Conservation (phyloP, 345 rosid genomes). For the Salix viminalis region DNA sequence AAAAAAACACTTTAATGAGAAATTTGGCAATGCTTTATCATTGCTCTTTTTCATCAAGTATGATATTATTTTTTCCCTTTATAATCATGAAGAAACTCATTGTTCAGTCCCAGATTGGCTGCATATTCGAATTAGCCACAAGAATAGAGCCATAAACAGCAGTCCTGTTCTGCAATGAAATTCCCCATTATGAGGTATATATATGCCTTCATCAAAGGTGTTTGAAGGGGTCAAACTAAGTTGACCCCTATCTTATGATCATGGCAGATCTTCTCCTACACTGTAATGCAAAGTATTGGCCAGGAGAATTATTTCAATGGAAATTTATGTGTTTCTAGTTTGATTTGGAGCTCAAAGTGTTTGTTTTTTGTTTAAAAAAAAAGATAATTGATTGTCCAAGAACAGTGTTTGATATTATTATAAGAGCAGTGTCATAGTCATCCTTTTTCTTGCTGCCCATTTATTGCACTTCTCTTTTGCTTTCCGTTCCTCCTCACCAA, state of each 20-base stretch:
- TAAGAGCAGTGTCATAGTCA: slow-evolving; percentile 21
- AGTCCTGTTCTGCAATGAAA: too few species aligned
- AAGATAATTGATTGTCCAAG: not conserved
- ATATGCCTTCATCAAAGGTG: too few species aligned
- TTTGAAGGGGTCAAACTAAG: not conserved
- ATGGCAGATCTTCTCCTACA: not conserved
- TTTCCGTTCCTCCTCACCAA: slow-evolving; percentile 29
- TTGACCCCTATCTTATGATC: not conserved
- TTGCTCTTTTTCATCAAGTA: too few species aligned
- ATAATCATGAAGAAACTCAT: too few species aligned
- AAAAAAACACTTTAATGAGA: too few species aligned
- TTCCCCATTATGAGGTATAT: too few species aligned
- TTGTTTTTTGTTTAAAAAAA: not conserved
- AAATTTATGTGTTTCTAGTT: too few species aligned
- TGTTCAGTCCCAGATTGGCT: too few species aligned
- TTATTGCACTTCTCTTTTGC: slow-evolving; percentile 39
- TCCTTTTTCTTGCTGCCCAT: slow-evolving; percentile 21
- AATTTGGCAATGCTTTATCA: too few species aligned
- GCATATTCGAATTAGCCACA: too few species aligned
- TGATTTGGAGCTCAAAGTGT: not conserved
- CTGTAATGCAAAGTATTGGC: not conserved
- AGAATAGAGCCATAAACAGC: too few species aligned
- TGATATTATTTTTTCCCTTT: too few species aligned
- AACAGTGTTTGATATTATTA: slow-evolving; percentile 21
- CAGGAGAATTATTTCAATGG: not conserved